Base-by-base conservation (phyloP, 768 basidiomycete species). In the Xanthoconium purpureum region DNA sequence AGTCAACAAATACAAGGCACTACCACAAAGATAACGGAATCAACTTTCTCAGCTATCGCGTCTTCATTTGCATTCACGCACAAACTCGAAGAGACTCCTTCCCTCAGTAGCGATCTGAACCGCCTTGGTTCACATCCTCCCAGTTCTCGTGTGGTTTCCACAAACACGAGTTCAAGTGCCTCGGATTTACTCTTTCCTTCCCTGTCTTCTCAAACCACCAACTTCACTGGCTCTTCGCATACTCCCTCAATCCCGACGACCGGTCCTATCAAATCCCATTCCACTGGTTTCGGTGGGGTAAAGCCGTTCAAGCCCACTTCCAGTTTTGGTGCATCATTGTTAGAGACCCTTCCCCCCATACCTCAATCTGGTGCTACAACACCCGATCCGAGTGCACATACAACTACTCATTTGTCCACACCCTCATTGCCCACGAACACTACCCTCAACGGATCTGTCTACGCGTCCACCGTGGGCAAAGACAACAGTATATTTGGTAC, bases 281-380 rank as follows among this genome's bases (percentile, higher is more conserved):
- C 61, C 45, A 83, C 81, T 6, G 82, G 81, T 3, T 81, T 77
- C 52, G 75, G 79, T 28, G 87, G 85, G 6, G 68, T 91, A 60
- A 91, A 88, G 66, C 82, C 88, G 7, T 94, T 94, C 78, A 91
- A 91, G 65, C 91, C 91, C 3, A 80, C 85, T 3, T 88, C 86
- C 3, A 85, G 82, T 40, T 94, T 94, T 66, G 91, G 91, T 32
- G 84, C 88, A 35, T 82, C 84, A 15, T 68, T 94, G 39, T 64
- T 94, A 56, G 88, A 88, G 49, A 80, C 83, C 3, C 72, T 94
- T 28, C 93, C 93, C 3, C 77, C 91, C 6, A 84, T 92, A 52
- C 82, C 88, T 12, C 84, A 81, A 35, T 83, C 86, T 6, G 68
- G 71, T 4, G 71, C 81, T 1, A 73, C 73, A 6, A 82, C 83